Conservation (phyloP, 23 red algal genomes). For the Gracilaria vermiculophylla region DNA sequence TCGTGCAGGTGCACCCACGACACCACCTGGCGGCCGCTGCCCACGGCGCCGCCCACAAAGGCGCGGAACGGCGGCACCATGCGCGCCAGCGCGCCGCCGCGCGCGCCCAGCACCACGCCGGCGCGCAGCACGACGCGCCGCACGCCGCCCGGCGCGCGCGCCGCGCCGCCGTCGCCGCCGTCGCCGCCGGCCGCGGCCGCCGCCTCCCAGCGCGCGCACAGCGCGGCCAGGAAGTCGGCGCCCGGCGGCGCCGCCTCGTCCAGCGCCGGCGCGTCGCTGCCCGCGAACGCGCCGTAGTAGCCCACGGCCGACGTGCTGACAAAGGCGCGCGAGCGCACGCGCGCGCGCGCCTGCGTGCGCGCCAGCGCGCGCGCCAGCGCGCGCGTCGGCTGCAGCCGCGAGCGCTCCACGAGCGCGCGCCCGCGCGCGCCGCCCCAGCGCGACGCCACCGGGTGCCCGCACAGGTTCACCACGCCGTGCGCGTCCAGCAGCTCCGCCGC, state of each 20-base stretch:
- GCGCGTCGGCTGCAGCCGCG: not conserved
- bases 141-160: conserved; percentile 3
- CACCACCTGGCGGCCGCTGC: conserved; percentile 84
- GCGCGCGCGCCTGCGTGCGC: not conserved
- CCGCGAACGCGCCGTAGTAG: conserved; percentile 79
- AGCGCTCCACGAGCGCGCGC: conserved; percentile 17
- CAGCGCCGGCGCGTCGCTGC: conserved; percentile 10
- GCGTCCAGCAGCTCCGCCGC: conserved; percentile 23
- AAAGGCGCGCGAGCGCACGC: conserved; percentile 38
- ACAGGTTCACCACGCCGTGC: conserved; percentile 92
- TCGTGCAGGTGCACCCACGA: conserved; percentile 94
- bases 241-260: conserved; percentile 52
- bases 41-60: conserved; percentile 84
- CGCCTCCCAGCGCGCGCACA: conserved; percentile 79
- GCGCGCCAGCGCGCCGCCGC: conserved; percentile 75
- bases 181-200: conserved; percentile 47
- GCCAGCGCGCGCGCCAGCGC: not conserved
- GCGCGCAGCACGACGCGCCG: conserved; percentile 78
- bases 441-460: conserved; percentile 64
- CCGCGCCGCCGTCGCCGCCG: not conserved
- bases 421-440: conserved; percentile 67
- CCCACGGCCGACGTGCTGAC: conserved; percentile 87
- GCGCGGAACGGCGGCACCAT: conserved; percentile 85
- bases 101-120: conserved; percentile 80
- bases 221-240: conserved; percentile 79